Evolutionary conservation across 805 yeast genomes (phyloP).

Genomic region (Kodamaea kakaduensis): DNA sequence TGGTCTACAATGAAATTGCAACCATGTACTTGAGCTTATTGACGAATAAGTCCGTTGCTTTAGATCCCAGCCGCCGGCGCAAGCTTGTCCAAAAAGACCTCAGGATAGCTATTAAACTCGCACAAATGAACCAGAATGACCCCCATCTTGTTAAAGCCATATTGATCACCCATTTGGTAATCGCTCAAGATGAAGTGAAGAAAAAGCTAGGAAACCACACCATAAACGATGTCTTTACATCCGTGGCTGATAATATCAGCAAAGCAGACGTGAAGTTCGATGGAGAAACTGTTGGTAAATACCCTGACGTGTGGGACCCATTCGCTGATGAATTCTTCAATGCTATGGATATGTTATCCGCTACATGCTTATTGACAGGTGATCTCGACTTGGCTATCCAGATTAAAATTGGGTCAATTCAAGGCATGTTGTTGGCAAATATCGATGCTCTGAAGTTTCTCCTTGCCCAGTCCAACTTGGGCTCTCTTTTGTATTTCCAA

Average conservation of each 20-base stretch:
- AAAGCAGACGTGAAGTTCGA: constrained; percentile 1
- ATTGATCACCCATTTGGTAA: constrained; percentile 55
- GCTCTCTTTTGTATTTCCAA: constrained; percentile 63
- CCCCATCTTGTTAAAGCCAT: constrained; percentile 52
- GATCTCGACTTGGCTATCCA: constrained; percentile 59
- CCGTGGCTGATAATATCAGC: constrained; percentile 12
- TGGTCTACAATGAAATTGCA: constrained; percentile 63
- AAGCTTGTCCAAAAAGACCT: constrained; percentile 67
- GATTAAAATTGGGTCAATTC: constrained; percentile 59
- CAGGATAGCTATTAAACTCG: constrained; percentile 62
- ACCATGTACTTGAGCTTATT: constrained; percentile 54
- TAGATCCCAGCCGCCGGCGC: constrained; percentile 24
- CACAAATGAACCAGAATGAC: constrained; percentile 51
- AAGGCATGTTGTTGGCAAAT: constrained; percentile 72
- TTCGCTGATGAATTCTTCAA: constrained; percentile 76
- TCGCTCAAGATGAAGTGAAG: constrained; percentile 65
- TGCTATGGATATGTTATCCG: constrained; percentile 71
- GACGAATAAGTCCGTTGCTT: constrained; percentile 28
- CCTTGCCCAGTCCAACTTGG: constrained; percentile 64
- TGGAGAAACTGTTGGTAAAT: constrained; percentile 18
- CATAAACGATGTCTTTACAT: constrained; percentile 16
- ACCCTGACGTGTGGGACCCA: constrained; percentile 61
- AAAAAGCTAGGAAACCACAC: constrained; percentile 23
- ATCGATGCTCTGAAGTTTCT: constrained; percentile 61
- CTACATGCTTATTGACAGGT: constrained; percentile 65